Evolutionary conservation across 108 stramenopile genomes (phyloP).

Genomic region (Chaetoceros tenuissimus): DNA sequence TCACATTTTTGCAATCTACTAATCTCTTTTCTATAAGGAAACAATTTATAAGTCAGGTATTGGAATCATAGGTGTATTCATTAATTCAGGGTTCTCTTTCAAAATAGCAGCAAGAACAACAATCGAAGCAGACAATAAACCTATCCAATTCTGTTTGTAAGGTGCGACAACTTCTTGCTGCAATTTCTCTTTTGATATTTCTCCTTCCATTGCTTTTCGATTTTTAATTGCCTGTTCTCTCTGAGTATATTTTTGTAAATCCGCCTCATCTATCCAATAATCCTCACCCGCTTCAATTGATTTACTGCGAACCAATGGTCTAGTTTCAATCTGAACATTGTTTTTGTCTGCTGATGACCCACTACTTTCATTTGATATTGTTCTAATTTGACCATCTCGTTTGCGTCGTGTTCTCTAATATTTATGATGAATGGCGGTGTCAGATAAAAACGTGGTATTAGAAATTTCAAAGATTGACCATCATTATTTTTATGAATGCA

Average conservation of each 20-base stretch:
- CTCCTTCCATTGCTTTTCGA: slow-evolving; percentile 50
- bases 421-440: neutral
- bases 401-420: neutral
- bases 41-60: slow-evolving; percentile 62
- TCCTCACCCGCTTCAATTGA: slow-evolving; percentile 64
- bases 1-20: too few species aligned
- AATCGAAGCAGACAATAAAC: slow-evolving; percentile 58
- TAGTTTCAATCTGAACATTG: slow-evolving; percentile 24
- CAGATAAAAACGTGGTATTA: neutral
- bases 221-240: slow-evolving; percentile 38
- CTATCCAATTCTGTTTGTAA: slow-evolving; percentile 88
- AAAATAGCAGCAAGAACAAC: slow-evolving; percentile 51
- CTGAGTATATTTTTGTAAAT: slow-evolving; percentile 34
- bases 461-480: neutral
- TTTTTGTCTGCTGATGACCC: neutral
- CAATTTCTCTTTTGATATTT: slow-evolving; percentile 63
- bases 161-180: slow-evolving; percentile 61
- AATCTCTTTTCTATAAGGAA: too few species aligned
- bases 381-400: neutral
- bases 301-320: slow-evolving; percentile 45
- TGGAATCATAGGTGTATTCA: slow-evolving; percentile 50
- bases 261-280: slow-evolving; percentile 79
- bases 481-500: neutral
- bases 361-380: neutral
- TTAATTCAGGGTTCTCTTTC: slow-evolving; percentile 66